These are phyloP conservation scores for maize (Zea mays) DNA, from an alignment of 176 grass and related monocot genomes.

Conservation along the genomic window Zm-B73-REFERENCE-NAM-5.0 NC_050096.1:4678001-4678500, in stretches of 20 bases:
- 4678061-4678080: slow-evolving; percentile 60
- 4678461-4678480: slow-evolving; percentile 27
- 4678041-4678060: no score
- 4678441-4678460: slow-evolving; percentile 33
- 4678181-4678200: no score
- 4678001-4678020: no score
- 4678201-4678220: no score
- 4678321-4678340: neutral
- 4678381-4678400: neutral
- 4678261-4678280: slow-evolving; percentile 91
- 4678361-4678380: neutral
- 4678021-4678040: neutral
- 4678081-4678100: slow-evolving; percentile 38
- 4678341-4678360: neutral
- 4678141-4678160: no score
- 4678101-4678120: neutral
- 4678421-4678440: neutral
- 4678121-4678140: neutral
- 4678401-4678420: neutral
- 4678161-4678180: no score
- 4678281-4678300: slow-evolving; percentile 85
- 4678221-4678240: no score
- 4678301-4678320: slow-evolving; percentile 82
- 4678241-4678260: no score
- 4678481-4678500: slow-evolving; percentile 25